Conservation (phyloP, 106 monocot genomes). For the Ottelia alismoides region DNA sequence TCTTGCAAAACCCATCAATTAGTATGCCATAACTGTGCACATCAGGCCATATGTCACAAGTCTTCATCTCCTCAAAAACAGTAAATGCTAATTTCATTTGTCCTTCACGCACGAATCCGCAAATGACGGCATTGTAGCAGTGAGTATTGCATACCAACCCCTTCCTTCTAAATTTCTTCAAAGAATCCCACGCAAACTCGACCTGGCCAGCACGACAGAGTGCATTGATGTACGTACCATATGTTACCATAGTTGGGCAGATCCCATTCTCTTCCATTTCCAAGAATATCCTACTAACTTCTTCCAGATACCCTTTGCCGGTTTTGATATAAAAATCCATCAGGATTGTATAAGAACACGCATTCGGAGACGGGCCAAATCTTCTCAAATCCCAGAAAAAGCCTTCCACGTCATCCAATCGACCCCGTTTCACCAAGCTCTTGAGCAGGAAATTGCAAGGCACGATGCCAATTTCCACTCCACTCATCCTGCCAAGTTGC, state of each 20-base stretch:
- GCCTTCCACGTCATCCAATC: slow-evolving; percentile 1
- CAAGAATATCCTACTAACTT: slow-evolving; percentile 7
- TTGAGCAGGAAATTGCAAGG: slow-evolving; percentile 33
- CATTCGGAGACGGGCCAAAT: slow-evolving; percentile 23
- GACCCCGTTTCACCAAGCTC: slow-evolving; percentile 6
- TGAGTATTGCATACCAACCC: slow-evolving; percentile 10
- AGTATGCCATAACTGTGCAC: slow-evolving; percentile 19
- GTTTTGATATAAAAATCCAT: slow-evolving; percentile 10
- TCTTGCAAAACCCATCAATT: slow-evolving; percentile 17
- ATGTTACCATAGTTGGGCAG: slow-evolving; percentile 14
- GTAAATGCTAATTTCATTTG: neutral
- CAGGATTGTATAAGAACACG: slow-evolving; percentile 26
- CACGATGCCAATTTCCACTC: slow-evolving; percentile 7
- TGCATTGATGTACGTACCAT: slow-evolving; percentile 16
- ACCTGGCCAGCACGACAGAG: slow-evolving; percentile 13
- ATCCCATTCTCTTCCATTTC: slow-evolving; percentile 17
- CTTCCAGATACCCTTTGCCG: slow-evolving; percentile 1
- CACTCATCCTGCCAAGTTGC: slow-evolving; percentile 9
- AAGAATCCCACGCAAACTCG: slow-evolving; percentile 15
- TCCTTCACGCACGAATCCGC: slow-evolving; percentile 9
- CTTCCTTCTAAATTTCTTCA: neutral
- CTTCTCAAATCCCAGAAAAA: slow-evolving; percentile 17
- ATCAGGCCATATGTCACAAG: too few species aligned
- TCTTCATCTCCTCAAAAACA: slow-evolving; percentile 12
- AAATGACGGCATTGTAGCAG: slow-evolving; percentile 21